Evolutionary conservation across 2,329 filamentous ascomycete genomes (phyloP), one percentile per base, ranked within the genome.

Genomic region (Westerdykella sp.): DNA sequence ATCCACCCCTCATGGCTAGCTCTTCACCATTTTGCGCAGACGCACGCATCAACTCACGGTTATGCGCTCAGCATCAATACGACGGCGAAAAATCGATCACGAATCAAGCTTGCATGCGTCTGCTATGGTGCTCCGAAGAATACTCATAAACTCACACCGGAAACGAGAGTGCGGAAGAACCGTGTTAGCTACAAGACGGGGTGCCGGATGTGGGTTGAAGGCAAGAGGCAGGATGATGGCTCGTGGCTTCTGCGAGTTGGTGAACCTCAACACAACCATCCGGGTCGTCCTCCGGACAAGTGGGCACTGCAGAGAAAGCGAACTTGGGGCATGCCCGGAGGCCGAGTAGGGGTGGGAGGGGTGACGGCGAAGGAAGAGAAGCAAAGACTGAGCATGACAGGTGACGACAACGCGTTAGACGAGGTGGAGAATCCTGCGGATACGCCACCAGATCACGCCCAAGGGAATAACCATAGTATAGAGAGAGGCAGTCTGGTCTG

Each of bases 31-130:
- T 62, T 54, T 39, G 62, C 61, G 7, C 61, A 66, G 45, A 50
- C 49, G 16, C 58, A 65, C 42, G 62, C 62, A n/a, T 53, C 61
- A 0, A 45, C 51, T 13, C 59, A 66, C 37, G 62, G 62, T 12
- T 66, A 66, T 41, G 62, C 62, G 1, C 50, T 66, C 14, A 54
- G 50, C 34, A 66, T 66, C 48, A 66, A 65, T 44, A 65, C 60
- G 4, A 64, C 61, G n/a, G 59, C 59, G 4, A 63, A 61, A 46
- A 65, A 63, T 43, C 57, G 60, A 10, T 60, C 57, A 7, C 58
- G 61, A 34, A 62, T 65, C 45, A 66, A 65, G 46, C 54, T 66
- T 12, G 60, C 60, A 28, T 66, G 62, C 41, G 61, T 65, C 16
- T 65, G 62, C 54, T 65, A 63, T 38, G 62, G 62, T 15, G 47